A percentile compares a stretch with the other conserved stretches of the same genome.
These are phyloP conservation scores for Neospermospora avenae DNA, from an alignment of 2,329 filamentous ascomycete genomes.

Conservation along the genomic window DNA sequence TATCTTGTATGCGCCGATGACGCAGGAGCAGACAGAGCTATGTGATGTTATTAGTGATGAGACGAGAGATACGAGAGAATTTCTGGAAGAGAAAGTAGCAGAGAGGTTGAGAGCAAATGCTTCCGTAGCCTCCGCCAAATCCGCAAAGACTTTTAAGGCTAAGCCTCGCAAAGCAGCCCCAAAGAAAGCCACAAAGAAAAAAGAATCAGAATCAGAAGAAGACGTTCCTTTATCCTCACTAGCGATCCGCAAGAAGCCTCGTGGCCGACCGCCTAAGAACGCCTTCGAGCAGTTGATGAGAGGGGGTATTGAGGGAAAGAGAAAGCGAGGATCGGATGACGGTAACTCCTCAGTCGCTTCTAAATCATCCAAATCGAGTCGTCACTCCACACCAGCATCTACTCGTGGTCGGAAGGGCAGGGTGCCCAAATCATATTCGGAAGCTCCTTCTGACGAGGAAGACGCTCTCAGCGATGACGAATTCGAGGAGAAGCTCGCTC, in stretches of 20 bases:
- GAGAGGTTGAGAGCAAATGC: constrained; percentile 59
- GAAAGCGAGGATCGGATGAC: constrained; percentile 54
- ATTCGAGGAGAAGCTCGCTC: constrained; percentile 75
- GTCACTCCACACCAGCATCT: constrained; percentile 68
- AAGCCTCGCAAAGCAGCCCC: constrained; percentile 4
- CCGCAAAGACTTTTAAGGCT: constrained; percentile 8
- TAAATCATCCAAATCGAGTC: constrained; percentile 75
- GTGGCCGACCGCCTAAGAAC: constrained; percentile 35
- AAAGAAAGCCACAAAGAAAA: constrained; percentile 11
- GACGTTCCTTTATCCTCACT: constrained; percentile 28
- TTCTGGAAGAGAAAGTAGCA: constrained; percentile 75
- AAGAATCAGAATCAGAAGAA: constrained; percentile 31
- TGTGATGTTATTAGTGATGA: constrained; percentile 67
- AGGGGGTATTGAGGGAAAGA: constrained; percentile 32
- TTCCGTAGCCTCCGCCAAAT: constrained; percentile 30
- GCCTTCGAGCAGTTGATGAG: constrained; percentile 45
- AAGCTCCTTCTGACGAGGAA: constrained; percentile 58
- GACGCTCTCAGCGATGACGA: constrained; percentile 73
- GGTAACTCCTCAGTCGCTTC: constrained; percentile 43
- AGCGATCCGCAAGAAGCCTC: constrained; percentile 26
- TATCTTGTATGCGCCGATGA: constrained; percentile 89
- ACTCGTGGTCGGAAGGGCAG: constrained; percentile 42
- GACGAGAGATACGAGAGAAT: constrained; percentile 62
- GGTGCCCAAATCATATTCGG: constrained; percentile 44
- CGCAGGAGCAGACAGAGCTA: constrained; percentile 82